A percentile compares a stretch with the other conserved stretches of the same genome.
Conservation (phyloP, 257 asterid genomes). For the Echium plantagineum region DNA sequence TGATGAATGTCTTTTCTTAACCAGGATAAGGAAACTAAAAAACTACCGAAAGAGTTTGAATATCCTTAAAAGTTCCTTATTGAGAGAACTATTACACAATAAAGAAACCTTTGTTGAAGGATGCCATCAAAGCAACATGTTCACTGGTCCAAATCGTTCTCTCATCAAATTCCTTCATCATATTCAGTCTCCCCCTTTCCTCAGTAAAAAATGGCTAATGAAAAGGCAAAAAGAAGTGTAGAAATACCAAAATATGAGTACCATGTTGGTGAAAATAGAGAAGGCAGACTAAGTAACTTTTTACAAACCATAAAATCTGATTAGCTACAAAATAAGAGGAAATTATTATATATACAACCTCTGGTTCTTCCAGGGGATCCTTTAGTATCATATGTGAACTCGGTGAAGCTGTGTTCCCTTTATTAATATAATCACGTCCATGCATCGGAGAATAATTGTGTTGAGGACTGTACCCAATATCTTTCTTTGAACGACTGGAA, state of each 20-base stretch:
- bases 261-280: slow-evolving; percentile 1
- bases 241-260: slow-evolving; percentile 7
- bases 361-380: slow-evolving; percentile 88
- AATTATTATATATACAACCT: slow-evolving; percentile 49
- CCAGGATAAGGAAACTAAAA: neutral
- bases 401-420: slow-evolving; percentile 43
- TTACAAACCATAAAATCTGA: neutral
- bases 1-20: neutral
- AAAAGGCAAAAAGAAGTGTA: too few relatives aligned
- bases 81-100: neutral
- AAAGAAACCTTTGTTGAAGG: slow-evolving; percentile 68
- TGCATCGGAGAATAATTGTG: slow-evolving; percentile 31
- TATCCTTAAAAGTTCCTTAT: slow-evolving; percentile 2
- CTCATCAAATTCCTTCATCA: slow-evolving; percentile 83
- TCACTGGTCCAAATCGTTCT: slow-evolving; percentile 87
- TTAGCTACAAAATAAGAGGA: too few relatives aligned
- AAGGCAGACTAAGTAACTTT: neutral
- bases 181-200: slow-evolving; percentile 72
- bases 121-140: slow-evolving; percentile 61
- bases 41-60: slow-evolving; percentile 2
- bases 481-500: slow-evolving; percentile 50
- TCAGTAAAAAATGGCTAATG: slow-evolving; percentile 58
- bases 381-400: slow-evolving; percentile 73
- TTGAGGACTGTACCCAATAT: slow-evolving; percentile 40
- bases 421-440: slow-evolving; percentile 32